phyloP scores from a whole-genome alignment of 306 rosid species.

The Hippophae tibetana region DNA sequence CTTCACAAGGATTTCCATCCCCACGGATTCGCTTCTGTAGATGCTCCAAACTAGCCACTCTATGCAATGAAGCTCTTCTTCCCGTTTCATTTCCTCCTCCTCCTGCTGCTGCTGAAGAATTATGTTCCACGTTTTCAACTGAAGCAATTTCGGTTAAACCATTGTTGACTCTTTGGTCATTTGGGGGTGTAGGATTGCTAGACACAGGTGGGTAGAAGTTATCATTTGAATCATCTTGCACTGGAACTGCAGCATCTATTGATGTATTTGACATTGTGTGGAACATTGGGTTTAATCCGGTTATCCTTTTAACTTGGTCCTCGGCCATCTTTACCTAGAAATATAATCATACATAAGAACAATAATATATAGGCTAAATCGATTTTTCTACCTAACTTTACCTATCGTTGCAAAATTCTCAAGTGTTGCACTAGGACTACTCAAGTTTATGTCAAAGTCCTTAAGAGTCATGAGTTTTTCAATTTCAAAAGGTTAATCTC shows the following conservation, averaged over 20 bases:
- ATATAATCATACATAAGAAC: conserved; percentile 1
- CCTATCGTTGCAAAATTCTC: no score
- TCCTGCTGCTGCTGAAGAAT: conserved; percentile 23
- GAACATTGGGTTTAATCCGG: conserved; percentile 51
- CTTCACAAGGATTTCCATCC: conserved; percentile 25
- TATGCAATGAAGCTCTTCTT: conserved; percentile 43
- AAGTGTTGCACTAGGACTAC: no score
- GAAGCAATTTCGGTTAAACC: conserved; percentile 35
- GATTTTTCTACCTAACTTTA: no score
- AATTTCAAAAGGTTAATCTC: no score
- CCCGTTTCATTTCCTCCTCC: conserved; percentile 46
- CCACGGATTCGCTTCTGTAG: conserved; percentile 84
- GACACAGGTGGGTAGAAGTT: conserved; percentile 39
- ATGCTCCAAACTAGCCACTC: conserved; percentile 95
- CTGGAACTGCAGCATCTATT: conserved; percentile 51
- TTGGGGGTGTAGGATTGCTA: conserved; percentile 25
- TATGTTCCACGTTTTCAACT: conserved; percentile 40
- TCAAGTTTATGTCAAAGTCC: no score
- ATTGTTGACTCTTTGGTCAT: conserved; percentile 33
- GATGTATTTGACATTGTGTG: conserved; percentile 58
- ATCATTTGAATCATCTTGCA: conserved; percentile 50
- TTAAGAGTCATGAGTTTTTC: no score
- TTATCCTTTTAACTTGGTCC: conserved; percentile 62
- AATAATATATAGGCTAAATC: background rate
- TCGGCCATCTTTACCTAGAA: conserved; percentile 81